These are phyloP conservation scores for Puccinia novopanici DNA, from an alignment of 1,284 basidiomycete species.

Conservation along the genomic window DNA sequence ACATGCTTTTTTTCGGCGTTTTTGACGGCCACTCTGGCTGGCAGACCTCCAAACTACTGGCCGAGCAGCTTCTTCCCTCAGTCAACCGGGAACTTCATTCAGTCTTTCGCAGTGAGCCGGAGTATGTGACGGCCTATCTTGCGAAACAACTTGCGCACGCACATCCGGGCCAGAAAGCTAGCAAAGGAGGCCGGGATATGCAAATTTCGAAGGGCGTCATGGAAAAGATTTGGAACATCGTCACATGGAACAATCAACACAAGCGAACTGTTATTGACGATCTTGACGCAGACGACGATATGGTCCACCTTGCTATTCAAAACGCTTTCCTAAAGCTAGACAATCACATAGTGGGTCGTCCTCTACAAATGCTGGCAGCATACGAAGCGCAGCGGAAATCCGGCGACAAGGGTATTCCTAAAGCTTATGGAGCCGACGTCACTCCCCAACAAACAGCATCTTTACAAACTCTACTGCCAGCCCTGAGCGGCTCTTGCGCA, in stretches of 20 bases:
- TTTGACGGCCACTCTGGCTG: slow-evolving; percentile 82
- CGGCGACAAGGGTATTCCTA: slow-evolving; percentile 8
- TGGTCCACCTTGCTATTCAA: slow-evolving; percentile 72
- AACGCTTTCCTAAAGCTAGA: slow-evolving; percentile 78
- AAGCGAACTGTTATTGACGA: slow-evolving; percentile 23
- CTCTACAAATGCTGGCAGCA: slow-evolving; percentile 69
- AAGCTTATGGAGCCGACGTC: slow-evolving; percentile 23
- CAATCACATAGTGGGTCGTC: slow-evolving; percentile 72
- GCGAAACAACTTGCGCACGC: slow-evolving; percentile 20
- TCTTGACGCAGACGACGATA: slow-evolving; percentile 66
- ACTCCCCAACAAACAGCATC: slow-evolving; percentile 47
- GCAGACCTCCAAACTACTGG: slow-evolving; percentile 81
- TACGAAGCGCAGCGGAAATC: slow-evolving; percentile 8
- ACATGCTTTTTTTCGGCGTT: slow-evolving; percentile 53
- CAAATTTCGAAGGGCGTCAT: slow-evolving; percentile 55
- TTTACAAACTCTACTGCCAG: slow-evolving; percentile 71
- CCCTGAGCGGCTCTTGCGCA: slow-evolving; percentile 80
- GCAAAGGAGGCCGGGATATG: not conserved
- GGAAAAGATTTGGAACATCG: slow-evolving; percentile 55
- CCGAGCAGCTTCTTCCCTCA: slow-evolving; percentile 80
- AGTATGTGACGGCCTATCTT: slow-evolving; percentile 51
- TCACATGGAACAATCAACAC: slow-evolving; percentile 12
- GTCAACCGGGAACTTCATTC: slow-evolving; percentile 74
- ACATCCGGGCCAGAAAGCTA: not conserved
- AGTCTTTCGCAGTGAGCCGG: slow-evolving; percentile 61